Percentiles rank a stretch among this genome's conserved stretches.
phyloP scores from a whole-genome alignment of 2,329 filamentous ascomycete genomes.

The Shiraia sp. region DNA sequence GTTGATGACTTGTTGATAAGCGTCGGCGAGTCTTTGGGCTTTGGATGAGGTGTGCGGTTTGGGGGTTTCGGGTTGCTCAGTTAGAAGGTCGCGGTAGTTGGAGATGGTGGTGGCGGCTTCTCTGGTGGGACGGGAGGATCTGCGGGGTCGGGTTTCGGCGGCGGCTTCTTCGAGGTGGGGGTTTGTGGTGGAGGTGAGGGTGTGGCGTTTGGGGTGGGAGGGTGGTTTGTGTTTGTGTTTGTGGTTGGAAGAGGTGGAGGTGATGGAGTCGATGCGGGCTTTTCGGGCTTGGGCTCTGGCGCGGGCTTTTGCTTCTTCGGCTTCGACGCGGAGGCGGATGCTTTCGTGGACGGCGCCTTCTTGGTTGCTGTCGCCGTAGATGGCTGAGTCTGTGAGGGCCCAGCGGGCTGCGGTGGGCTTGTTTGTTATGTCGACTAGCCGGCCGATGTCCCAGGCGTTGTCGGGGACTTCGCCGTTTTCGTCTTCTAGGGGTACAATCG shows the following conservation, averaged over 20 bases:
- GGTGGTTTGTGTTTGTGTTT: no score
- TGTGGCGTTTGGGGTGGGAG: no score
- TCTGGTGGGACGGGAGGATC: no score
- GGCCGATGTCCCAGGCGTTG: neutral
- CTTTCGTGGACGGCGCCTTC: slow-evolving; percentile 1
- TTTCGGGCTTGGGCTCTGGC: neutral
- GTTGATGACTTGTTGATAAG: neutral
- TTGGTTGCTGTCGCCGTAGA: neutral
- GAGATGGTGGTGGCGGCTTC: no score
- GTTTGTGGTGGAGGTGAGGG: no score
- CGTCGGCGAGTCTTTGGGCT: neutral
- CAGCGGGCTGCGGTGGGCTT: neutral
- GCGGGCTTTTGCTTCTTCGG: neutral
- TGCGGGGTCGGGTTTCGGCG: no score
- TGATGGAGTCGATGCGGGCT: neutral
- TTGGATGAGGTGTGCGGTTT: neutral
- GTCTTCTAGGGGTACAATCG: neutral
- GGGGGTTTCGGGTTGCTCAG: neutral
- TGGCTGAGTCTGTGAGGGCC: neutral
- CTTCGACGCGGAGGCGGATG: neutral
- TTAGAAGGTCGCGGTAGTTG: neutral
- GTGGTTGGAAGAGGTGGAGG: neutral
- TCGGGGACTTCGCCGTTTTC: neutral
- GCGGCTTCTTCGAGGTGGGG: no score
- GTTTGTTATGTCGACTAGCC: slow-evolving; percentile 1